These are phyloP conservation scores for Penicillium sp. DNA, from an alignment of 2,329 filamentous ascomycete genomes.

Conservation along the genomic window DNA sequence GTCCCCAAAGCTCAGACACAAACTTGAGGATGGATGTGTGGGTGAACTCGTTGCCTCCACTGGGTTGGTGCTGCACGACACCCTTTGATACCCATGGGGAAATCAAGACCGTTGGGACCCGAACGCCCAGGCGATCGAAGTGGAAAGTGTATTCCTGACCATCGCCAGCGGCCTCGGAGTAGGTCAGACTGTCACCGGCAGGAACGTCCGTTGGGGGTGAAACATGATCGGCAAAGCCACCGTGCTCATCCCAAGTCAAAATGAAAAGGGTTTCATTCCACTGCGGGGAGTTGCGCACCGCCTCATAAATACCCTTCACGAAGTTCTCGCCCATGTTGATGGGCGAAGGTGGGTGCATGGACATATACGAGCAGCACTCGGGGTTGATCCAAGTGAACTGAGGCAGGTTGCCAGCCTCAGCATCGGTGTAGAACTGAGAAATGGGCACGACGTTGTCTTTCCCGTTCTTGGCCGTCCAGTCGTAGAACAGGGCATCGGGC, in stretches of 20 bases:
- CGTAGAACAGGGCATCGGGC: constrained; percentile 49
- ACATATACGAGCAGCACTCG: constrained; percentile 54
- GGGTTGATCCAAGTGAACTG: constrained; percentile 54
- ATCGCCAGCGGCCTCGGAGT: constrained; percentile 32
- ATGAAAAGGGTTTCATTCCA: constrained; percentile 53
- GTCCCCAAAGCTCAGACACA: constrained; percentile 46
- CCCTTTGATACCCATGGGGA: constrained; percentile 47
- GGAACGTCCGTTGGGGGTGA: constrained; percentile 44
- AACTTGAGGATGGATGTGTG: constrained; percentile 49
- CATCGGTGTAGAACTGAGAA: constrained; percentile 49
- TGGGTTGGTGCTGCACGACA: constrained; percentile 42
- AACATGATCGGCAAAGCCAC: constrained; percentile 53
- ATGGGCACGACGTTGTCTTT: constrained; percentile 41
- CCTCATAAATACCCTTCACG: constrained; percentile 51
- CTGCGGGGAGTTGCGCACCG: constrained; percentile 46
- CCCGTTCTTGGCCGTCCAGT: constrained; percentile 27
- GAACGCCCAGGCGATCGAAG: constrained; percentile 35
- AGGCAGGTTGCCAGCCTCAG: constrained; percentile 46
- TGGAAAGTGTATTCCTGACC: constrained; percentile 33
- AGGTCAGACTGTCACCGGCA: constrained; percentile 39
- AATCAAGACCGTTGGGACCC: constrained; percentile 34
- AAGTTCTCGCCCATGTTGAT: constrained; percentile 49
- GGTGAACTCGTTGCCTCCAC: constrained; percentile 44
- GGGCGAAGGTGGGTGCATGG: constrained; percentile 49
- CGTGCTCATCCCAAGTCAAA: constrained; percentile 52